Conservation (phyloP, 805 yeast genomes). For the Yamadazyma scolyti region DNA sequence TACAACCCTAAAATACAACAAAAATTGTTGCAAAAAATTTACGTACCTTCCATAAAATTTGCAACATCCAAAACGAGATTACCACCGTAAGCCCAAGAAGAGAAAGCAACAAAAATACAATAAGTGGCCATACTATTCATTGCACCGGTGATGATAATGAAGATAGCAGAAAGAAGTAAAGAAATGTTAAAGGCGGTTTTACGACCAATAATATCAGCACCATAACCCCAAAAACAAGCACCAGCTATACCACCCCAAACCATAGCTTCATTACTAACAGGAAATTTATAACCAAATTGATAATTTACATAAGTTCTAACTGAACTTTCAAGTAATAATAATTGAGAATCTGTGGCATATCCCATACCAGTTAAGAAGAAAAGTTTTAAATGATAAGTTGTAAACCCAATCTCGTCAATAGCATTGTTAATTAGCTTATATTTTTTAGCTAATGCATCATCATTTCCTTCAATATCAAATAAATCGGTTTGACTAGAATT, state of each 20-base stretch:
- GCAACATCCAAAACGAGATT: conserved; percentile 29
- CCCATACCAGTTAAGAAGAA: conserved; percentile 36
- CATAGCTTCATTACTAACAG: conserved; percentile 22
- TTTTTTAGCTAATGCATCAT: conserved; percentile 34
- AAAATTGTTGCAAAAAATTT: neutral
- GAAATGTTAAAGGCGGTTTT: conserved; percentile 49
- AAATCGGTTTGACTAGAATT: conserved; percentile 14
- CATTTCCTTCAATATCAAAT: conserved; percentile 21
- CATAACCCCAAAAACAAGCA: conserved; percentile 53
- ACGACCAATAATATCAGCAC: conserved; percentile 54
- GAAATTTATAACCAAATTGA: conserved; percentile 22
- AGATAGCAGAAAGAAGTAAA: conserved; percentile 44
- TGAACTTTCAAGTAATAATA: conserved; percentile 19
- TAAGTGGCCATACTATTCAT: conserved; percentile 48
- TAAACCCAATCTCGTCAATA: conserved; percentile 53
- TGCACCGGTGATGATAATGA: conserved; percentile 54
- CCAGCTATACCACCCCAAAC: conserved; percentile 48
- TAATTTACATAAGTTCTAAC: conserved; percentile 23
- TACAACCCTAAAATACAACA: no score
- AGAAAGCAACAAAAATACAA: conserved; percentile 44
- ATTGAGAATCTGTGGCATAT: conserved; percentile 31
- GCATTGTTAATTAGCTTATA: conserved; percentile 49
- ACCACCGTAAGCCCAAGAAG: conserved; percentile 52
- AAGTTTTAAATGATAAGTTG: conserved; percentile 29
- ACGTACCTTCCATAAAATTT: conserved; percentile 9